These are phyloP conservation scores for Nakazawaea anatomiae DNA, from an alignment of 805 yeast species.

Conservation along the genomic window DNA sequence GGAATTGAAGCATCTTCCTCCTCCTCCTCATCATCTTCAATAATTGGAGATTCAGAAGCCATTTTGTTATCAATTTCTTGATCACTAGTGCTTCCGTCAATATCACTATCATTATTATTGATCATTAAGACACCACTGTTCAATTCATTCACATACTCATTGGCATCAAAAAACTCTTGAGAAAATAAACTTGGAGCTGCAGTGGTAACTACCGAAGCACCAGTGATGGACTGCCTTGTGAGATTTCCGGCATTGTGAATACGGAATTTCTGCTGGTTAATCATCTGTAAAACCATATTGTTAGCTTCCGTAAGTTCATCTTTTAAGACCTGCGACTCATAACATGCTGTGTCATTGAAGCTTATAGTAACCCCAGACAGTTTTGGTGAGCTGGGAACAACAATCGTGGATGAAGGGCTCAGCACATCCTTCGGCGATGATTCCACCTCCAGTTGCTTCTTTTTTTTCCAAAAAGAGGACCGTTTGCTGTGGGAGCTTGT, in stretches of 20 bases:
- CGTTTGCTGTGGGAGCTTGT: neutral
- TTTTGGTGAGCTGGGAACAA: neutral
- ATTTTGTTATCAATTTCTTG: neutral
- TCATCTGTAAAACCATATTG: slow-evolving; percentile 9
- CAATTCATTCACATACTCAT: slow-evolving; percentile 47
- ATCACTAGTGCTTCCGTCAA: neutral
- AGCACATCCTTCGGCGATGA: neutral
- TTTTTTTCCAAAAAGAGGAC: slow-evolving; percentile 5
- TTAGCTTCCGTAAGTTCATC: slow-evolving; percentile 1
- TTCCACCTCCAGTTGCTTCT: neutral
- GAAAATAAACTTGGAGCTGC: slow-evolving; percentile 33
- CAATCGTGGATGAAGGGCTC: neutral
- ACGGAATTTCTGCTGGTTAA: slow-evolving; percentile 8
- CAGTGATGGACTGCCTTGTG: neutral
- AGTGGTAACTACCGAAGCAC: slow-evolving; percentile 6
- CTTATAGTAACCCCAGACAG: neutral
- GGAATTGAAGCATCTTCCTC: slow-evolving; percentile 8
- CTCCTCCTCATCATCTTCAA: slow-evolving; percentile 15
- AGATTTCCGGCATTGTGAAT: neutral
- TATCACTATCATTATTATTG: slow-evolving; percentile 25
- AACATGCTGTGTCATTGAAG: neutral
- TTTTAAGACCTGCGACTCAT: neutral
- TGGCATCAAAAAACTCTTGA: slow-evolving; percentile 64
- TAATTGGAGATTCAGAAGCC: neutral
- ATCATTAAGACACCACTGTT: slow-evolving; percentile 53